Base-by-base conservation (phyloP, 1,139 yeast species). In the Diutina pseudorugosa region DNA sequence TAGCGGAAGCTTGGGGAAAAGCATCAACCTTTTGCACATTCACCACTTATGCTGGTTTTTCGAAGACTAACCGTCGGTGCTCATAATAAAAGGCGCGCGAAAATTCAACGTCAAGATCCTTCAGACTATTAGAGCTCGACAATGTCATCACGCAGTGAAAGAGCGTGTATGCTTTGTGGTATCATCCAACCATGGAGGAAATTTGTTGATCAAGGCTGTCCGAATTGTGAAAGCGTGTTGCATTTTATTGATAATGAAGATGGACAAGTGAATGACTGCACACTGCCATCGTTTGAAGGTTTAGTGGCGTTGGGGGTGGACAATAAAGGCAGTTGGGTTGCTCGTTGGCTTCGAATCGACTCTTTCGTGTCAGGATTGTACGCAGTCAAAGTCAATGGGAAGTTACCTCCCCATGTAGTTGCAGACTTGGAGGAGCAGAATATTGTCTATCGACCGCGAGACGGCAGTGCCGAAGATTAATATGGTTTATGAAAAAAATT, bases 81-180 rank as follows among this genome's bases (percentile, higher is more conserved):
- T 30, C 36, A 12, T 11, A 30, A 30, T 30, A 30, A 12, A 5
- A 11, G 36, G 36, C 36, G 36, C 36, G 36, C 36, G 36, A 30
- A 30, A 30, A 30, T 30, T 30, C 36, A 30, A 11, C 36, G n/a
- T 12, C 16, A 30, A 30, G 36, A 30, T 11, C 36, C 36, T 14
- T 14, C 36, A 30, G n/a, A 30, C n/a, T 4, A 30, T 14, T 14
- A 30, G n/a, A 11, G 36, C 36, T 30, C 36, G 14, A 58, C 23
- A 51, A 77, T 79, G 84, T 78, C 83, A 18, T 70, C 79, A 40
- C 76, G 83, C 68, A 76, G 86, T 30, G 96, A 93, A 60, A 80
- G 98, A 75, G 98, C 98, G 23, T 93, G 98, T 65, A 88, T 93
- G 96, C 78, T 93, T 56, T 93, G 98, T 68, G 98, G 97, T 8